Evolutionary conservation across 805 yeast genomes (phyloP).

Genomic region (Candida oleophila): DNA sequence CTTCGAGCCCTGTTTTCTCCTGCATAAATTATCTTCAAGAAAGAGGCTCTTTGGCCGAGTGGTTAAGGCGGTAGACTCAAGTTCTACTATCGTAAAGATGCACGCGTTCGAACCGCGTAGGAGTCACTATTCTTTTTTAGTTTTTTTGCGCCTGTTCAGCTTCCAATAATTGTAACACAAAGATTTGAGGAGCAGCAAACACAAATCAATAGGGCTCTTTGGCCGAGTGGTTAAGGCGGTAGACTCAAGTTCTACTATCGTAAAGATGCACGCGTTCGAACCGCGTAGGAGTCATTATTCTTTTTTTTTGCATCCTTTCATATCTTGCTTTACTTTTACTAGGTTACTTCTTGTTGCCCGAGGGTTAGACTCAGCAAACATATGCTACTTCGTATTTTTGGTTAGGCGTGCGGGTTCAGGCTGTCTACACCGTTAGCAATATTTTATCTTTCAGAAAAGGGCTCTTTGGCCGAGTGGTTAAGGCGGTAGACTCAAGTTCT

Average conservation of each 20-base stretch:
- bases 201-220: constrained; percentile 25
- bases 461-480: constrained; percentile 38
- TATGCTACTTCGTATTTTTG: too few relatives aligned
- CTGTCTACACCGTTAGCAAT: too few relatives aligned
- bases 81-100: constrained; percentile 35
- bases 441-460: constrained; percentile 8
- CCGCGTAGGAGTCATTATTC: constrained; percentile 32
- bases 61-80: constrained; percentile 39
- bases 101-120: constrained; percentile 37
- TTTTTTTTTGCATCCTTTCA: constrained; percentile 10
- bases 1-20: too few relatives aligned
- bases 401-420: too few relatives aligned
- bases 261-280: constrained; percentile 37
- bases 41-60: constrained; percentile 33
- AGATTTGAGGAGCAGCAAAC: too few relatives aligned
- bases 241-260: constrained; percentile 36
- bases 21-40: too few relatives aligned
- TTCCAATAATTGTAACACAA: too few relatives aligned
- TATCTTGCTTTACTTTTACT: too few relatives aligned
- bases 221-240: constrained; percentile 40
- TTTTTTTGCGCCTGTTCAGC: too few relatives aligned
- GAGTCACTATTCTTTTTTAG: constrained; percentile 26
- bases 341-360: too few relatives aligned
- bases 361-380: too few relatives aligned
- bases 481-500: constrained; percentile 38